phyloP scores from a whole-genome alignment of 768 basidiomycete species.

The Cyclocybe cylindracea region DNA sequence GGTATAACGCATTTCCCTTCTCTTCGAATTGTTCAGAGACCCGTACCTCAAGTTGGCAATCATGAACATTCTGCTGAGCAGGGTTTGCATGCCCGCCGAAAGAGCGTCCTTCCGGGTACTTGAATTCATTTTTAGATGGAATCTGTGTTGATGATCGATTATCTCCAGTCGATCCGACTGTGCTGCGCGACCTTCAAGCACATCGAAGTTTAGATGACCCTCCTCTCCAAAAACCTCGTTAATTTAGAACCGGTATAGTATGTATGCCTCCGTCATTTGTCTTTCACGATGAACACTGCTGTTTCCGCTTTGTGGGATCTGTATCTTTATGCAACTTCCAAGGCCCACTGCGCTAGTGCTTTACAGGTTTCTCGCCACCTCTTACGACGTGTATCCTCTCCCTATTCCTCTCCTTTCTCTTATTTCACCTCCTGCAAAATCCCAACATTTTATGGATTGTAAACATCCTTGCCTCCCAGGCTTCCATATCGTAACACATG shows the following conservation, averaged over 20 bases:
- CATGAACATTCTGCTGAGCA: conserved; percentile 57
- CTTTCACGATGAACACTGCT: no score
- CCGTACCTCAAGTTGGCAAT: conserved; percentile 63
- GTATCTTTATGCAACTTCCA: no score
- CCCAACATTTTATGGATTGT: conserved; percentile 6
- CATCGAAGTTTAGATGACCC: conserved; percentile 79
- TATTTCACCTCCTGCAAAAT: conserved; percentile 7
- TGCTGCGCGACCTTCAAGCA: conserved; percentile 84
- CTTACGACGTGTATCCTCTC: conserved; percentile 11
- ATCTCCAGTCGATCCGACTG: conserved; percentile 77
- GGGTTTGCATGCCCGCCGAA: conserved; percentile 87
- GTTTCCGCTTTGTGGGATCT: no score
- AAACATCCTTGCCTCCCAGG: neutral
- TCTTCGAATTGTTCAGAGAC: conserved; percentile 42
- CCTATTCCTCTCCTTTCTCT: conserved; percentile 7
- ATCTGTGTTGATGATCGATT: conserved; percentile 7
- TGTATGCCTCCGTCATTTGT: no score
- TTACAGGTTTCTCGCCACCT: neutral
- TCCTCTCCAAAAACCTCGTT: conserved; percentile 20
- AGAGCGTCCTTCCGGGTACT: conserved; percentile 90
- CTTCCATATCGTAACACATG: no score
- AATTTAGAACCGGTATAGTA: conserved; percentile 7
- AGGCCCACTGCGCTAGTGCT: neutral
- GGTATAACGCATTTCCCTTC: conserved; percentile 7
- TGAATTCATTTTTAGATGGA: conserved; percentile 14